These are phyloP conservation scores for Aspergillus cejpii DNA, from an alignment of 2,329 filamentous ascomycete genomes.

Conservation along the genomic window DNA sequence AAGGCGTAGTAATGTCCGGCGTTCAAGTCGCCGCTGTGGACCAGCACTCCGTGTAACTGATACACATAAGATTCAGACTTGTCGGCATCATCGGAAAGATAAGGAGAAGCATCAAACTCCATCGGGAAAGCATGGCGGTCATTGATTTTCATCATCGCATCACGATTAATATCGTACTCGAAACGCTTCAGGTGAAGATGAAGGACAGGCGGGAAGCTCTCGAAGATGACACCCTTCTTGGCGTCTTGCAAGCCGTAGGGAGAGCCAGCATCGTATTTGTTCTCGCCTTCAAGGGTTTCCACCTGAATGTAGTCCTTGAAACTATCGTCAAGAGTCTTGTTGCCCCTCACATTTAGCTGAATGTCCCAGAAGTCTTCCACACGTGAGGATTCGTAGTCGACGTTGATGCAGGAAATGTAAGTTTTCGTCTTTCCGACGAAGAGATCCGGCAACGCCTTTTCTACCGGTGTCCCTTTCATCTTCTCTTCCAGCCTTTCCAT, in stretches of 20 bases:
- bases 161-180: conserved; percentile 91
- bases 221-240: conserved; percentile 96
- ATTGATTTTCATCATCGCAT: conserved; percentile 95
- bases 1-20: conserved; percentile 98
- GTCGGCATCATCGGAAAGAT: conserved; percentile 78
- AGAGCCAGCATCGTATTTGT: conserved; percentile 92
- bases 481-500: conserved; percentile 97
- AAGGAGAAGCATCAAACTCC: conserved; percentile 62
- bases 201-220: conserved; percentile 85
- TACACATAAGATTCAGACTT: conserved; percentile 85
- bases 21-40: conserved; percentile 94
- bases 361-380: conserved; percentile 99
- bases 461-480: conserved; percentile 93
- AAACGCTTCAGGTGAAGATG: conserved; percentile 96
- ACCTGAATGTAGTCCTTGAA: conserved; percentile 96
- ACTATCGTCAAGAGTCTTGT: conserved; percentile 86
- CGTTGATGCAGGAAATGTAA: conserved; percentile 97
- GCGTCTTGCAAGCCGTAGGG: conserved; percentile 90
- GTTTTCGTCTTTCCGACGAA: conserved; percentile 98
- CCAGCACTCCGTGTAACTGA: conserved; percentile 87
- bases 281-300: conserved; percentile 94
- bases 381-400: conserved; percentile 91
- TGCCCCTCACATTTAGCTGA: conserved; percentile 90
- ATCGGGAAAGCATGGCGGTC: conserved; percentile 46
- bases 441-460: conserved; percentile 80